A percentile compares a stretch with the other conserved stretches of the same genome.
These are phyloP conservation scores for Macrolepiota fuliginosa DNA, from an alignment of 768 basidiomycete genomes.

Conservation along the genomic window DNA sequence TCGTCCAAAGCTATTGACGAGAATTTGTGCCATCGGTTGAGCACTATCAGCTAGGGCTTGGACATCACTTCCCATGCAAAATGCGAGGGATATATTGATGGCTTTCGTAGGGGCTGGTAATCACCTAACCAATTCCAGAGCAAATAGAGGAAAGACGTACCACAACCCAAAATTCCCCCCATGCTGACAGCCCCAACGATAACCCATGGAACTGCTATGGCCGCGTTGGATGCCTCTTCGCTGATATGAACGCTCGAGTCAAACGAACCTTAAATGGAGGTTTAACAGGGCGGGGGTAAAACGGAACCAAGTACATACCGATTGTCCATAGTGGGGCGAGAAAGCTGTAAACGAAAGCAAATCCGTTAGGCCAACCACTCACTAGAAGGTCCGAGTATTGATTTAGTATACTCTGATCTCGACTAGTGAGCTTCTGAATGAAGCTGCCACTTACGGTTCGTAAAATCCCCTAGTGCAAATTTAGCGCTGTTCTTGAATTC, in stretches of 20 bases:
- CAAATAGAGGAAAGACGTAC: conserved; percentile 28
- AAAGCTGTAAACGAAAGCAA: conserved; percentile 49
- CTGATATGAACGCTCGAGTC: conserved; percentile 67
- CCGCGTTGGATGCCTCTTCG: conserved; percentile 70
- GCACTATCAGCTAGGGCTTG: conserved; percentile 40
- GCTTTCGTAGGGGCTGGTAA: conserved; percentile 24
- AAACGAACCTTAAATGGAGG: conserved; percentile 29
- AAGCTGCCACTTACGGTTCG: conserved; percentile 41
- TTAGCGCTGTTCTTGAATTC: conserved; percentile 58
- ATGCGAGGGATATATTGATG: conserved; percentile 58
- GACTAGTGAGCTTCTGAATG: neutral
- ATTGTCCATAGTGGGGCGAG: conserved; percentile 43
- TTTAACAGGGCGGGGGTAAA: neutral
- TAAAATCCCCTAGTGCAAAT: conserved; percentile 61
- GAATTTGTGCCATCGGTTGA: conserved; percentile 63
- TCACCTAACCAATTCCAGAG: neutral
- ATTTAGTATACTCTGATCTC: too few relatives aligned
- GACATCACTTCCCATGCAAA: conserved; percentile 58
- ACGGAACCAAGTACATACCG: conserved; percentile 19
- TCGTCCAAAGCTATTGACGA: conserved; percentile 45
- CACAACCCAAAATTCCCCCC: conserved; percentile 57
- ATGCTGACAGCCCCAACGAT: conserved; percentile 56
- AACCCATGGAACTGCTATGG: conserved; percentile 65
- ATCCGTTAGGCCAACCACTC: conserved; percentile 57
- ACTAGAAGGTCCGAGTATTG: conserved; percentile 27